Evolutionary conservation across 768 basidiomycete species (phyloP), one percentile per base, ranked within the genome.

Genomic region (Grammothele lineata): DNA sequence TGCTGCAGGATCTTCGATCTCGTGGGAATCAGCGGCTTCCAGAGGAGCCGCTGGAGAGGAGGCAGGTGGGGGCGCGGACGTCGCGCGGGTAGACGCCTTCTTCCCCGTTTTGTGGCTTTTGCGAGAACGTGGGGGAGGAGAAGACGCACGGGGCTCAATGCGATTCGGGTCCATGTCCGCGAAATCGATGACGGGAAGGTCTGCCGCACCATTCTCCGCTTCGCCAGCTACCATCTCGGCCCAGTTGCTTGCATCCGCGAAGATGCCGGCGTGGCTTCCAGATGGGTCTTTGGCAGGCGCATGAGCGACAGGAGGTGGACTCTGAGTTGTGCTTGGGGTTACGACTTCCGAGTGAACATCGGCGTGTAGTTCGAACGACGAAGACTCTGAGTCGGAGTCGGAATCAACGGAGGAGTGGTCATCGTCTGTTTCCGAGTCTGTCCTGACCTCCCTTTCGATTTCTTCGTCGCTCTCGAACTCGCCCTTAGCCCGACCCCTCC

Each of bases 201-300:
- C 78, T 7, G 77, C 78, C 38, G 78, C 70, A 17, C 81, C 84
- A 51, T 81, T 75, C n/a, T 67, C 68, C 36, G 66, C 75, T 66
- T 87, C 85, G 49, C 83, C 83, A 15, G 83, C 74, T n/a, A 90
- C 86, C 81, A 90, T 86, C 60, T 91, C 87, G 9, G 87, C 85
- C 89, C 89, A 91, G 56, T 78, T 76, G 14, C 76, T 74, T 21
- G 70, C 40, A 24, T 74, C 62, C 2, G 75, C 66, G 62, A 87
- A 82, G 14, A 78, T 70, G 22, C 71, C 61, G 40, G 63, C 52
- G 11, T 53, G 64, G 25, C 63, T 70, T 51, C 68, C 68, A 4
- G 60, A 43, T 19, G 58, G 56, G 5, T 57, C 49, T 41, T 66
- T 67, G 19, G 58, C 57, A 0, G 57, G 17, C 19, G 24, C 39